These are phyloP conservation scores for Rhizoctonia solani DNA, from an alignment of 1,284 basidiomycete genomes.

Conservation along the genomic window DNA sequence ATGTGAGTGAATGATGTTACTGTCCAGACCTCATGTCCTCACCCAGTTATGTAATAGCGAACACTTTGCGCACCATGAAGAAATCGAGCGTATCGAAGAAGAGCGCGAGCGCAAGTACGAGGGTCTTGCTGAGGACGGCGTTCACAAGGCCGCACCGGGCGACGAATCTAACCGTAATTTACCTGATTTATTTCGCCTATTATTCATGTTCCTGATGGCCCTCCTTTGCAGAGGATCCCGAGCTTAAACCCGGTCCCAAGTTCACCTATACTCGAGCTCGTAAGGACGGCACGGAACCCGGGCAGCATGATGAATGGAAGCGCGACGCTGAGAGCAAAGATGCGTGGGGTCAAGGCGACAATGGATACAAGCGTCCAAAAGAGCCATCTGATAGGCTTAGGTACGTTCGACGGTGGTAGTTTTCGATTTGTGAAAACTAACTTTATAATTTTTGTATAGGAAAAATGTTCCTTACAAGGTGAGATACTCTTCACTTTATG, in stretches of 20 bases:
- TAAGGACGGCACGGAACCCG: slow-evolving; percentile 45
- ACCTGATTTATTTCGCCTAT: background rate
- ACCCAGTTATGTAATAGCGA: slow-evolving; percentile 49
- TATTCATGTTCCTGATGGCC: too few species aligned
- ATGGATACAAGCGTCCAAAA: slow-evolving; percentile 74
- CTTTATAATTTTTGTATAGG: slow-evolving; percentile 46
- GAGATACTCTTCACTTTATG: slow-evolving; percentile 41
- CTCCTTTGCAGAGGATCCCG: background rate
- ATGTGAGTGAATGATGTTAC: slow-evolving; percentile 42
- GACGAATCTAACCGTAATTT: background rate
- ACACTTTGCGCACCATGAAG: slow-evolving; percentile 86
- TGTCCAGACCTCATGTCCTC: background rate
- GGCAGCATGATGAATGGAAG: slow-evolving; percentile 15
- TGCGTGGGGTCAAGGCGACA: slow-evolving; percentile 72
- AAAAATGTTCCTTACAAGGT: slow-evolving; percentile 88
- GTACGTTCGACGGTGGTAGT: slow-evolving; percentile 47
- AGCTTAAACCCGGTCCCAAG: slow-evolving; percentile 60
- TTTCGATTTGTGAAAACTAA: background rate
- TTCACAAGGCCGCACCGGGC: slow-evolving; percentile 32
- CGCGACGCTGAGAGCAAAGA: slow-evolving; percentile 52
- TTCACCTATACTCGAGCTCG: slow-evolving; percentile 61
- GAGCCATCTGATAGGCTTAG: slow-evolving; percentile 70
- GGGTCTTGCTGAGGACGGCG: slow-evolving; percentile 55
- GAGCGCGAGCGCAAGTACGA: slow-evolving; percentile 80
- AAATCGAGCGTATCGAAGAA: slow-evolving; percentile 86